Percentiles rank a stretch among this genome's conserved stretches.
Evolutionary conservation across 257 asterid genomes (phyloP).

Genomic region (Capsicum rhomboideum): DNA sequence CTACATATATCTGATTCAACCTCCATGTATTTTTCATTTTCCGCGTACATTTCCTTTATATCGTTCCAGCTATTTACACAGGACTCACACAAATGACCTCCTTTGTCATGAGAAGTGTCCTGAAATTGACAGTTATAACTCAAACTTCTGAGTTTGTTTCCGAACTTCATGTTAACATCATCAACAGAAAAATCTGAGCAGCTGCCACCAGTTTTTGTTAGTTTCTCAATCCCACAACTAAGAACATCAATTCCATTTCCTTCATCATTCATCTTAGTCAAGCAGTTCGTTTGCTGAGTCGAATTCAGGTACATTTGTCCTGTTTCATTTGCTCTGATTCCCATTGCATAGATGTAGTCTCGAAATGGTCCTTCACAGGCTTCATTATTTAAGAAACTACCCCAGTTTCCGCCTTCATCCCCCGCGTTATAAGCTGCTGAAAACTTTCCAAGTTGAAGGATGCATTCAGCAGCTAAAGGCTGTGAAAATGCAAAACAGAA

Average conservation of each 20-base stretch:
- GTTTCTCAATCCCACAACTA: not conserved
- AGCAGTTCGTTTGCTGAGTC: not conserved
- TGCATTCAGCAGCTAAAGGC: not conserved
- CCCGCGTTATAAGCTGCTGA: not conserved
- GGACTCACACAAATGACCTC: not conserved
- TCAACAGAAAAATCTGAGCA: not conserved
- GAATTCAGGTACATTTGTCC: not conserved
- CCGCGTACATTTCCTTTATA: not conserved
- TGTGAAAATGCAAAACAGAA: not conserved
- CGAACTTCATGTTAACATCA: not conserved
- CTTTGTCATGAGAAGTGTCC: not conserved
- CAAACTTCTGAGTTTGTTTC: not conserved
- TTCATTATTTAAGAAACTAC: not conserved
- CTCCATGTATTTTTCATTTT: not conserved
- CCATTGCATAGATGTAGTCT: not conserved
- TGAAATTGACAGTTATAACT: not conserved
- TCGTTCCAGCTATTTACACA: slow-evolving; percentile 4
- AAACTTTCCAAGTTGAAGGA: not conserved
- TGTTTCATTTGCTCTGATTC: not conserved
- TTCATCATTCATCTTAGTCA: not conserved
- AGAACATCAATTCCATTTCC: not conserved
- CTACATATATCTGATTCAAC: not conserved
- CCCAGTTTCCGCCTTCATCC: not conserved
- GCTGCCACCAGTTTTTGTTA: not conserved
- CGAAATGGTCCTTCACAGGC: not conserved